Evolutionary conservation across 129 eudicot genomes (phyloP).

Genomic region (Saussurea involucrata): DNA sequence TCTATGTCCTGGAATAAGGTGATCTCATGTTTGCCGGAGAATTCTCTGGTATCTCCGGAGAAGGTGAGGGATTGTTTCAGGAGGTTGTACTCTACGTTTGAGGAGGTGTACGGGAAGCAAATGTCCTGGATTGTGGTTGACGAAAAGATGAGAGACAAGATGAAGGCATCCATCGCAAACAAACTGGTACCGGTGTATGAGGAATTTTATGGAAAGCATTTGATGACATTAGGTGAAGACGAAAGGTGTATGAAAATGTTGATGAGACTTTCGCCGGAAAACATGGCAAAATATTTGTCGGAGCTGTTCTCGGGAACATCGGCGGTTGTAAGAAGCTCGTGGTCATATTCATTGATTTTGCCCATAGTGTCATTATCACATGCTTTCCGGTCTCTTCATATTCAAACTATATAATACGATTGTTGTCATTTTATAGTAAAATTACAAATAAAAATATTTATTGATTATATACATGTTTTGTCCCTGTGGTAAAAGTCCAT

Average conservation of each 20-base stretch:
- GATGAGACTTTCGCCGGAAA: conserved; percentile 56
- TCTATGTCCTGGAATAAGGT: conserved; percentile 54
- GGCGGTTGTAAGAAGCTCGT: conserved; percentile 7
- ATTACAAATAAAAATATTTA: background rate
- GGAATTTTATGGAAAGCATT: conserved; percentile 42
- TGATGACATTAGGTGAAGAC: conserved; percentile 5
- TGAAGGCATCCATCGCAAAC: conserved; percentile 39
- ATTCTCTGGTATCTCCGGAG: conserved; percentile 27
- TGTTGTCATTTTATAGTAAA: background rate
- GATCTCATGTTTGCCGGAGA: conserved; percentile 32
- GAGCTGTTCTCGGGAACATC: conserved; percentile 31
- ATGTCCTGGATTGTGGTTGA: conserved; percentile 51
- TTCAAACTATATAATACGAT: background rate
- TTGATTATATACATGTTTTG: background rate
- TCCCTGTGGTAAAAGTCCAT: background rate
- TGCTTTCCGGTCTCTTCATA: background rate
- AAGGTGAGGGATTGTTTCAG: conserved; percentile 43
- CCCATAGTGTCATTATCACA: background rate
- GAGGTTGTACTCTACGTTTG: conserved; percentile 45
- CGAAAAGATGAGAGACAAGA: conserved; percentile 50
- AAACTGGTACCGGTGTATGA: conserved; percentile 43
- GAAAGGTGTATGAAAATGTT: conserved; percentile 33
- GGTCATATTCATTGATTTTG: background rate
- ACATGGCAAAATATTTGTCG: conserved; percentile 35
- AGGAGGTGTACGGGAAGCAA: conserved; percentile 55